These are phyloP conservation scores for Nidularia pulvinata DNA, from an alignment of 768 basidiomycete species.

Conservation along the genomic window DNA sequence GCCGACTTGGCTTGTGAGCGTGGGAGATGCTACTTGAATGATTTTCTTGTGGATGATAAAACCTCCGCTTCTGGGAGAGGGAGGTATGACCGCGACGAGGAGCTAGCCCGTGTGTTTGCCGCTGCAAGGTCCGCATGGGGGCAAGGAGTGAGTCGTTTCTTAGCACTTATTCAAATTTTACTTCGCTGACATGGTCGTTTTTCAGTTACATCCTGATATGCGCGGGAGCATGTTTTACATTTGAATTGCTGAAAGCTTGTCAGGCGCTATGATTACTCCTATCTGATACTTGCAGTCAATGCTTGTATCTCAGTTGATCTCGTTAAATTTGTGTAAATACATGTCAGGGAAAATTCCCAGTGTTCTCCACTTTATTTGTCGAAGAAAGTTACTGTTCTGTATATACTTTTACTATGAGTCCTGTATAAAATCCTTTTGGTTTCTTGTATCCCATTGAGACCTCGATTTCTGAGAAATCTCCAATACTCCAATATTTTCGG, in stretches of 20 bases:
- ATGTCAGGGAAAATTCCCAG: too few species aligned
- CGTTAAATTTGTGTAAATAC: too few species aligned
- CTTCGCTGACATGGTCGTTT: background rate
- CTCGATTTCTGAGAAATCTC: too few species aligned
- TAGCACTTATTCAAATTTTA: too few species aligned
- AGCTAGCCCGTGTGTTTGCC: slow-evolving; percentile 33
- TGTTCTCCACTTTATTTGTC: too few species aligned
- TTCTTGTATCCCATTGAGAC: too few species aligned
- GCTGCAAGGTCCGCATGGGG: slow-evolving; percentile 53
- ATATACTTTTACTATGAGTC: too few species aligned
- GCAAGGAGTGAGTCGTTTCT: slow-evolving; percentile 36
- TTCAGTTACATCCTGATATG: slow-evolving; percentile 53
- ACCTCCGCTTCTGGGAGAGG: slow-evolving; percentile 27
- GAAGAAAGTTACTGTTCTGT: too few species aligned
- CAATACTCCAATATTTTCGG: too few species aligned
- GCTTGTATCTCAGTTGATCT: too few species aligned
- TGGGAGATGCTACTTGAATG: slow-evolving; percentile 74
- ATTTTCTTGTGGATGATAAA: slow-evolving; percentile 61
- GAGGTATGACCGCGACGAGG: slow-evolving; percentile 33
- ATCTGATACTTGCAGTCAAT: background rate
- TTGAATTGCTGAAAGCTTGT: slow-evolving; percentile 18
- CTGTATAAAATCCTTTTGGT: too few species aligned
- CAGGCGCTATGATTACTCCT: background rate
- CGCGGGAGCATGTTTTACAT: slow-evolving; percentile 78
- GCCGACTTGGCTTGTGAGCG: slow-evolving; percentile 84